A percentile compares a stretch with the other conserved stretches of the same genome.
Evolutionary conservation across 2,329 filamentous ascomycete species (phyloP).

Genomic region (Xylariaceae sp.): DNA sequence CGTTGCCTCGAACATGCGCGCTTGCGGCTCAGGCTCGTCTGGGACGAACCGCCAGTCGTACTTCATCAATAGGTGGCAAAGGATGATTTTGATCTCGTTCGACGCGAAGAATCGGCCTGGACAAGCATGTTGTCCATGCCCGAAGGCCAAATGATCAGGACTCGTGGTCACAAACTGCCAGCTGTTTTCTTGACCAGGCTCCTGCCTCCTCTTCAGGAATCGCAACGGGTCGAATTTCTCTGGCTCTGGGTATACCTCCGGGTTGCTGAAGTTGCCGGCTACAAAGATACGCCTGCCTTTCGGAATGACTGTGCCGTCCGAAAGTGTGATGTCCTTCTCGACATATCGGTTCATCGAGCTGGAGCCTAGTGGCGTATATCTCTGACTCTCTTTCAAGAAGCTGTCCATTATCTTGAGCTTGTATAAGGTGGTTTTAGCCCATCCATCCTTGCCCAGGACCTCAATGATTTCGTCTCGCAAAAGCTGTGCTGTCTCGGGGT

Average conservation of each 20-base stretch:
- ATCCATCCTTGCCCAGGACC: constrained; percentile 30
- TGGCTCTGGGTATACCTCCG: constrained; percentile 26
- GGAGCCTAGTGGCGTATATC: constrained; percentile 27
- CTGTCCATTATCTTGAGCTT: constrained; percentile 40
- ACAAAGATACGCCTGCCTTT: constrained; percentile 29
- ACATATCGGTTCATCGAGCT: constrained; percentile 34
- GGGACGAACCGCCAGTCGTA: constrained; percentile 34
- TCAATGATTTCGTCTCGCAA: constrained; percentile 44
- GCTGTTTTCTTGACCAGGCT: constrained; percentile 31
- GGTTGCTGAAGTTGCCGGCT: constrained; percentile 28
- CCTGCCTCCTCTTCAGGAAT: constrained; percentile 29
- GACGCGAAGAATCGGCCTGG: constrained; percentile 27
- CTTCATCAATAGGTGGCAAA: constrained; percentile 30
- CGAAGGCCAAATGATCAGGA: constrained; percentile 35
- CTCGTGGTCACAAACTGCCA: constrained; percentile 39
- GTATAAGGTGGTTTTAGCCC: constrained; percentile 33
- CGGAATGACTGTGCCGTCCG: constrained; percentile 30
- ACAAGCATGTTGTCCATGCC: constrained; percentile 41
- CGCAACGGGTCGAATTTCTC: constrained; percentile 31
- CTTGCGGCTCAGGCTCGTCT: constrained; percentile 19
- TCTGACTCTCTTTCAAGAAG: constrained; percentile 40
- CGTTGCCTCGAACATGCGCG: constrained; percentile 21
- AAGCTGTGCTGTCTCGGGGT: constrained; percentile 42
- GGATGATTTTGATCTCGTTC: constrained; percentile 24
- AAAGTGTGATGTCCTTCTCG: constrained; percentile 25